Conservation (phyloP, 75 land plant genomes). For the Larix kaempferi region DNA sequence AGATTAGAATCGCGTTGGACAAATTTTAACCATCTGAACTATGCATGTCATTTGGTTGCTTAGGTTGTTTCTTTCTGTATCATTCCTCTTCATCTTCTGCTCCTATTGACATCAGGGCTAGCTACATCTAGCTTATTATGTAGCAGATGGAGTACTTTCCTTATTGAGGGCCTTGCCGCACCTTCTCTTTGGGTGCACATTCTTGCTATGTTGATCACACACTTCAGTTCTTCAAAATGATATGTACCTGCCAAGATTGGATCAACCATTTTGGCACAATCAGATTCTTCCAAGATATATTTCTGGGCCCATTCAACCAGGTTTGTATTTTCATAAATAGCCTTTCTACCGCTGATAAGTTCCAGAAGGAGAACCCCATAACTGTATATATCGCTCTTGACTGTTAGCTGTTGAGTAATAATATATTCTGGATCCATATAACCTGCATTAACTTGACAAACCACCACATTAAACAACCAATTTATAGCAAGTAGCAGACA, state of each 20-base stretch:
- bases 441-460: constrained; percentile 17
- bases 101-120: too few species aligned
- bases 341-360: constrained; percentile 28
- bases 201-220: constrained; percentile 21
- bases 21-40: too few species aligned
- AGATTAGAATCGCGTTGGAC: too few species aligned
- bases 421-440: constrained; percentile 36
- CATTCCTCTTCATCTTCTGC: too few species aligned
- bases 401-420: constrained; percentile 17
- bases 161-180: constrained; percentile 19
- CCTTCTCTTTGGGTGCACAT: constrained; percentile 30
- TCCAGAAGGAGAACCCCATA: constrained; percentile 36
- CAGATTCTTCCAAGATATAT: constrained; percentile 21
- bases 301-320: constrained; percentile 36
- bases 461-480: not conserved
- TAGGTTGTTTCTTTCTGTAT: too few species aligned
- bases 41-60: too few species aligned
- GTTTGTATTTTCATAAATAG: constrained; percentile 21
- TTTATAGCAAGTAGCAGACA: not conserved
- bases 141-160: constrained; percentile 10
- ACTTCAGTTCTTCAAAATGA: constrained; percentile 17
- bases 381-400: constrained; percentile 37
- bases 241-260: constrained; percentile 16
- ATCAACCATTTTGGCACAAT: constrained; percentile 18
- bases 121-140: too few species aligned